phyloP scores from a whole-genome alignment of 306 rosid genomes.

The Vicia faba region DNA sequence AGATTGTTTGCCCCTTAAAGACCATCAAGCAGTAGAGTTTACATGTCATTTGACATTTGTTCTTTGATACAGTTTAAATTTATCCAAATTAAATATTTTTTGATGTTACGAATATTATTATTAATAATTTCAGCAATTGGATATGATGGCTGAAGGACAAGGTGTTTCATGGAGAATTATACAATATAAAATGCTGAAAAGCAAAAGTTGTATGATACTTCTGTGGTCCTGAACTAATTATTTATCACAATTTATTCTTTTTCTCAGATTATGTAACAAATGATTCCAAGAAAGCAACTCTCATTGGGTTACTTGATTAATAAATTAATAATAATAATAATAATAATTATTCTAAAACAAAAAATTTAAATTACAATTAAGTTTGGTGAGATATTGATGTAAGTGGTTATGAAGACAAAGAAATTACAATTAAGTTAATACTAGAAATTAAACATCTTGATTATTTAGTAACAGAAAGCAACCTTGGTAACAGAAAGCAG shows the following conservation, averaged over 20 bases:
- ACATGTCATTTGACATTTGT: too few relatives aligned
- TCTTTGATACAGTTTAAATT: too few relatives aligned
- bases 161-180: constrained; percentile 33
- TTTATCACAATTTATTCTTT: constrained; percentile 23
- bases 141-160: constrained; percentile 26
- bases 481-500: constrained; percentile 40
- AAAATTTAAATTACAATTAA: background rate
- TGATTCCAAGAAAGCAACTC: constrained; percentile 19
- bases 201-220: constrained; percentile 33
- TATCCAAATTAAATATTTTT: too few relatives aligned
- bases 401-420: constrained; percentile 21
- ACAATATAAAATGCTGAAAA: constrained; percentile 32
- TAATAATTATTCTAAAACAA: too few relatives aligned
- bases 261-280: constrained; percentile 30
- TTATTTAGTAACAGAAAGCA: constrained; percentile 44
- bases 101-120: too few relatives aligned
- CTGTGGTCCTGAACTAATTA: constrained; percentile 39
- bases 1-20: too few relatives aligned
- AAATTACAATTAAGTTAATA: constrained; percentile 34
- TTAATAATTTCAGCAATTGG: constrained; percentile 14
- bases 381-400: constrained; percentile 30
- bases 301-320: background rate
- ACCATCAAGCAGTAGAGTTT: too few relatives aligned
- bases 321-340: background rate
- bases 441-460: constrained; percentile 21